Base-by-base conservation (phyloP, 2,329 filamentous ascomycete genomes). In the Xylariaceae sp. region DNA sequence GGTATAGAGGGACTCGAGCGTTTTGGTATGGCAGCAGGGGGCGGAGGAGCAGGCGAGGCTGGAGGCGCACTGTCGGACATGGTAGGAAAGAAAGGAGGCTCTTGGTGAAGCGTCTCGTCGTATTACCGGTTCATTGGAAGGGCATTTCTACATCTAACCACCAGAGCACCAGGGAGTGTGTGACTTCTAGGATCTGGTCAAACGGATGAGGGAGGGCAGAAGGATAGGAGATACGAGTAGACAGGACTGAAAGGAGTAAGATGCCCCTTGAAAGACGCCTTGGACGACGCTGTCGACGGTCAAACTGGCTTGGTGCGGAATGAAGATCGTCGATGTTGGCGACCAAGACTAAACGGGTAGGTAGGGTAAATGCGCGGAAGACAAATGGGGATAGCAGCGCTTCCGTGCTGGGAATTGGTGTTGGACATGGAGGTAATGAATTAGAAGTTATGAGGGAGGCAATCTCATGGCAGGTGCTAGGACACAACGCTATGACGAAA, bases 1-100 rank as follows among this genome's bases (percentile, higher is more conserved):
- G 94, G 90, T 54, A 83, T 77, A 30, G 75, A 72, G 34, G 76
- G 73, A 57, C 69, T 71, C 48, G 65, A 51, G 49, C 61, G 62
- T 40, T 63, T 68, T 18, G 59, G 30, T n/a, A 47, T 39, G 37
- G 59, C 29, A 19, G 61, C 44, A 6, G 60, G 44, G 21, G 57
- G 40, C 16, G 58, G 50, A 7, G 54, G 19, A 10, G 61, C 55
- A 7, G 63, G 62, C 37, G 61, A 56, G 58, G 59, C 56, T 45
- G 56, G 22, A 21, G 58, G 54, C 36, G 59, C 51, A 40, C 57
- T 53, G 52, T 66, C 65, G 37, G 66, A 63, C 66, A 67, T 68
- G 51, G 51, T 54, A 47, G 49, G 12, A 32, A 29, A 47, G 42
- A 18, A 26, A 15, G 37, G 32, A 41, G 34, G 36, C 34, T 34